phyloP scores from a whole-genome alignment of 768 basidiomycete species.

The Boletus reticulatus region DNA sequence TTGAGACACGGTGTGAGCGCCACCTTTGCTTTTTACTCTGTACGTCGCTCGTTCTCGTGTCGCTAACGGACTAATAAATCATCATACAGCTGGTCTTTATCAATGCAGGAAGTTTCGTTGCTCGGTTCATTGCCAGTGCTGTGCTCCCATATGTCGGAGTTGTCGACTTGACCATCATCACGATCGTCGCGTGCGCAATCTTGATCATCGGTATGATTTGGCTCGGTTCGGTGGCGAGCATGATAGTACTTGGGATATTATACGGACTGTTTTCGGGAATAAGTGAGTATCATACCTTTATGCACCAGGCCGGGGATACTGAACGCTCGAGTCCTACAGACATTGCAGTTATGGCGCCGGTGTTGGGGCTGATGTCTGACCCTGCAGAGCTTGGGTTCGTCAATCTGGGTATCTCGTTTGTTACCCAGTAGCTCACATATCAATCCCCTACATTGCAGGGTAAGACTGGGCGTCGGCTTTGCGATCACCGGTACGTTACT shows the following conservation, averaged over 20 bases:
- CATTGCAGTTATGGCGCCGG: constrained; percentile 40
- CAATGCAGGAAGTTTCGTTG: constrained; percentile 48
- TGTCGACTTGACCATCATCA: constrained; percentile 41
- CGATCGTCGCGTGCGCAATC: constrained; percentile 32
- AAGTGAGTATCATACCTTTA: constrained; percentile 24
- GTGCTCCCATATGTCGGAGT: constrained; percentile 41
- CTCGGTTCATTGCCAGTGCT: constrained; percentile 43
- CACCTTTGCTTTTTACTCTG: constrained; percentile 54
- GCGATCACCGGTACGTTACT: constrained; percentile 36
- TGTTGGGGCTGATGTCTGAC: constrained; percentile 44
- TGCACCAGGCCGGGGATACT: background rate
- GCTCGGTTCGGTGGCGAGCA: constrained; percentile 36
- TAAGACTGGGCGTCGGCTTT: constrained; percentile 48
- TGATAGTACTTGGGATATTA: constrained; percentile 41
- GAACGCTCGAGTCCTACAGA: constrained; percentile 19
- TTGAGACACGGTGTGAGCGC: constrained; percentile 45
- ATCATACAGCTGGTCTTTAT: constrained; percentile 46
- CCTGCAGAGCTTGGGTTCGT: constrained; percentile 52
- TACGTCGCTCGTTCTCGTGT: constrained; percentile 17
- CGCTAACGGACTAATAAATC: background rate
- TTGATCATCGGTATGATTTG: constrained; percentile 47
- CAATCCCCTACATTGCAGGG: constrained; percentile 7
- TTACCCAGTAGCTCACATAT: background rate
- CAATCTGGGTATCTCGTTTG: background rate
- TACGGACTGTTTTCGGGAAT: constrained; percentile 51